Base-by-base conservation (phyloP, 441 rosid species). In the Euphorbia celastroides region DNA sequence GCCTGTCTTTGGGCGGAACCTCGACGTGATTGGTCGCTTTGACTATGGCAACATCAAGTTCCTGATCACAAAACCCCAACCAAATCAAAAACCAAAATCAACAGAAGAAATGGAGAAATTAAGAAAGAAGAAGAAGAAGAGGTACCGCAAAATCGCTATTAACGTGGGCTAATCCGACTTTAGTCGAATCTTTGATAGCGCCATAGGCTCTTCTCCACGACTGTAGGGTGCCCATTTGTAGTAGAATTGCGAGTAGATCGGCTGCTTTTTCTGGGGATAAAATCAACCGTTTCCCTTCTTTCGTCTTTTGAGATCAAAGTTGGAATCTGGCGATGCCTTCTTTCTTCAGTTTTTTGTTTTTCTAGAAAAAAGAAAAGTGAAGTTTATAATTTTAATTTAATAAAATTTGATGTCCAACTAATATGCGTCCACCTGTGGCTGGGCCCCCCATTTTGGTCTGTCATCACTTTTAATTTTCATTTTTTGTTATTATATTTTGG, bases 131-230 rank as follows among this genome's bases (percentile, higher is more conserved):
- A 61, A 1, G 31, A 0, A 57, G 57, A 65, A 54, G 58, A 28
- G 10, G 65, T 76, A 94, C 99, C 79, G 99, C 97, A 72, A 76
- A 92, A 72, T 94, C 99, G 80, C 97, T 89, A 82, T 94, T 94
- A 78, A 94, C 98, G 62, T 93, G 99, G 71, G 97, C 98, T 60
- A 94, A 93, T 46, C 99, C 99, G 82, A 94, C 98, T 92, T 94
- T 94, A 78, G 99, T 94, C 84, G 87, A 65, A 67, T 94, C 99
- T 70, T 94, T 94, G 77, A 94, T 78, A 70, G 98, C 99, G 60
- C 98, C 99, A 57, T 88, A 94, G 41, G 99, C 98, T 74, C 83
- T 88, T 62, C 98, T 82, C 96, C 96, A 94, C 14, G 94, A 84
- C 83, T 89, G 97, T 31, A 94, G 93, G 68, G 99, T 88, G 50